Evolutionary conservation across 2,329 filamentous ascomycete species (phyloP), one percentile per base, ranked within the genome.

Genomic region (Colletotrichum truncatum): DNA sequence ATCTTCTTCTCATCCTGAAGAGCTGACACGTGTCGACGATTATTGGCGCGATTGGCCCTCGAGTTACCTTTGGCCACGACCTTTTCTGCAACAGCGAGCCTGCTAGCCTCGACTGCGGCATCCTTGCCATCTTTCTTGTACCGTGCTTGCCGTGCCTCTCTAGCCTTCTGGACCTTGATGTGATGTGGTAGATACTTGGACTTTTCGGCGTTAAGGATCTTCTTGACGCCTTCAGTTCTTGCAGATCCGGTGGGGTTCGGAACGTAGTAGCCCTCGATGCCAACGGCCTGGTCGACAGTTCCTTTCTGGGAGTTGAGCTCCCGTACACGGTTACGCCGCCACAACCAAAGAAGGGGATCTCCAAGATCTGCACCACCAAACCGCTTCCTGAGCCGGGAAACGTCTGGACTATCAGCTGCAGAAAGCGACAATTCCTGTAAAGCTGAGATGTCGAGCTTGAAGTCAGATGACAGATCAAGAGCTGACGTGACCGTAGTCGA

Each of bases 111-210:
- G 4, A 89, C 87, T 25, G 91, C 91, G 4, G 89, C 85, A 69
- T 92, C 90, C 71, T 88, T 91, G 64, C 85, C 89, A 70, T 83
- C 91, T 81, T 84, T 88, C 81, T 85, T 91, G 74, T 78, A 87
- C 45, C 84, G 83, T n/a, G 90, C 91, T 77, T 98, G 91, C n/a
- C 94, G 91, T 77, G 96, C 94, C 77, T 98, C 94, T 54, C 94
- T 89, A 23, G 91, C 93, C 79, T 91, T 96, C 77, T 96, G 93
- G 18, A 99, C 93, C 74, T 97, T 97, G 80, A 99, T 96, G 69
- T 97, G 94, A 82, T 99, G 96, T 39, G 96, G 96, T 7, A 99
- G 86, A 75, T 99, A 99, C 75, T 98, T 97, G 26, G 94, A 97
- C 82, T 99, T 99, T 77, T 99, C 96, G 0, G 93, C 93, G 76